phyloP scores from a whole-genome alignment of 2,329 filamentous ascomycete genomes.

The Taxawa tesnikishii region DNA sequence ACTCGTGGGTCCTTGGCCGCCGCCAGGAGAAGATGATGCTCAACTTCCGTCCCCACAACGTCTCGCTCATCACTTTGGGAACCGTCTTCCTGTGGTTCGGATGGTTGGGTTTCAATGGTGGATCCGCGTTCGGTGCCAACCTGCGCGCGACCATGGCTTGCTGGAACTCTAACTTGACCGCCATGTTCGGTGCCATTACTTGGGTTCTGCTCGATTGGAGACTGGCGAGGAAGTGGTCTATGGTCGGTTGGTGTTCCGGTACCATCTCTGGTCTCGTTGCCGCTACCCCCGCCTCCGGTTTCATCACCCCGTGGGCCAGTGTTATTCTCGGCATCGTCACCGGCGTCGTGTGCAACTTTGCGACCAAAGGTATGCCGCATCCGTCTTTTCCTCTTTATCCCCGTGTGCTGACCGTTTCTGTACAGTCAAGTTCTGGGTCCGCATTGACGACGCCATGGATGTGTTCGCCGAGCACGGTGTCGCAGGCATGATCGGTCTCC shows the following conservation, averaged over 20 bases:
- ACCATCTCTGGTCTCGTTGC: slow-evolving; percentile 78
- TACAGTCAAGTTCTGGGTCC: slow-evolving; percentile 59
- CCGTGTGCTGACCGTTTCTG: slow-evolving; percentile 7
- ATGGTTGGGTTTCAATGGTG: slow-evolving; percentile 98
- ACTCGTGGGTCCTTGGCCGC: slow-evolving; percentile 88
- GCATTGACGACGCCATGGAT: slow-evolving; percentile 78
- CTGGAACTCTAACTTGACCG: slow-evolving; percentile 94
- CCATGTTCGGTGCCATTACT: slow-evolving; percentile 80
- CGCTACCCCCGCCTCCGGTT: slow-evolving; percentile 74
- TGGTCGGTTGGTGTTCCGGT: slow-evolving; percentile 86
- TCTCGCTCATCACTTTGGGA: slow-evolving; percentile 89
- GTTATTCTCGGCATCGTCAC: slow-evolving; percentile 49
- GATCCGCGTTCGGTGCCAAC: slow-evolving; percentile 50
- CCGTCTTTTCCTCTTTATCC: slow-evolving; percentile 7
- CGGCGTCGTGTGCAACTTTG: slow-evolving; percentile 66
- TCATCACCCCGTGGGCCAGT: slow-evolving; percentile 56
- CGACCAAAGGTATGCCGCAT: slow-evolving; percentile 65
- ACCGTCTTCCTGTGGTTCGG: slow-evolving; percentile 96
- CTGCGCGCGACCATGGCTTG: slow-evolving; percentile 89
- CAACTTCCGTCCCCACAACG: slow-evolving; percentile 98
- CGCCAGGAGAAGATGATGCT: slow-evolving; percentile 99
- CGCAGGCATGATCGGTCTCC: slow-evolving; percentile 68
- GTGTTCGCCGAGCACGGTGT: slow-evolving; percentile 84
- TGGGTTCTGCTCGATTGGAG: slow-evolving; percentile 96
- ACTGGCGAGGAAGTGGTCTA: slow-evolving; percentile 86